Evolutionary conservation across 176 grass and related monocot species (phyloP), one percentile per base, ranked within the genome.

Genomic region (Oryza nivara): DNA sequence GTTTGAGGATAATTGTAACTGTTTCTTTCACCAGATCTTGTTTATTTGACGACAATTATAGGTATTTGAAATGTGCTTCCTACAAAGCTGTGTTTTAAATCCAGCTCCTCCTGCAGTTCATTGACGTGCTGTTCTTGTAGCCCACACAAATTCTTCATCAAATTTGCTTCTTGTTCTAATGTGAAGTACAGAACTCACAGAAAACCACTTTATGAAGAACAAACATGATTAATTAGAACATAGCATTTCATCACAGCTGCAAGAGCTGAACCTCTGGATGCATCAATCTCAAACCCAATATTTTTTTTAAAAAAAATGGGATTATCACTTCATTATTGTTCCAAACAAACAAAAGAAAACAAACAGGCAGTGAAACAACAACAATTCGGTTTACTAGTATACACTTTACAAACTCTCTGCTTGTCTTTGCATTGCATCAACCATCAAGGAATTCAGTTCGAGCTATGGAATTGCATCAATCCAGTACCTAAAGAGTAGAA

Each of bases 241-340:
- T 6, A 11, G 25, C 17, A 40, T 38, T n/a, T 10, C 19, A 38
- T 58, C 19, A 19, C 9, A 32, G 11, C 48, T 7, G 3, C 2
- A 7, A 41, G 38, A 66, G 46, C 14, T 56, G 28, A 69, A 69
- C 10, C 36, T 67, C 8, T 74, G 5, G 6, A 30, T 28, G 47
- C 11, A 4, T 67, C 9, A 67, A 35, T 22, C 45, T 38, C 13
- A 25, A 41, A 26, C 15, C 1, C 40, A 72, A 23, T 4, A 28
- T n/a, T 32, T 32, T 32, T 32, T 32, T 32, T 3, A 32, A 36
- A 63, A 30, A 11, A 9, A 5, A 0, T 45, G 15, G 9, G 0
- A 75, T 72, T 47, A 46, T 73, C 15, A 82, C 36, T 72, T 15
- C 46, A 52, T 52, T 74, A 19, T 77, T 77, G 51, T 20, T 64